Conservation (phyloP, 2,329 filamentous ascomycete genomes). For the Arthroderma sp. region DNA sequence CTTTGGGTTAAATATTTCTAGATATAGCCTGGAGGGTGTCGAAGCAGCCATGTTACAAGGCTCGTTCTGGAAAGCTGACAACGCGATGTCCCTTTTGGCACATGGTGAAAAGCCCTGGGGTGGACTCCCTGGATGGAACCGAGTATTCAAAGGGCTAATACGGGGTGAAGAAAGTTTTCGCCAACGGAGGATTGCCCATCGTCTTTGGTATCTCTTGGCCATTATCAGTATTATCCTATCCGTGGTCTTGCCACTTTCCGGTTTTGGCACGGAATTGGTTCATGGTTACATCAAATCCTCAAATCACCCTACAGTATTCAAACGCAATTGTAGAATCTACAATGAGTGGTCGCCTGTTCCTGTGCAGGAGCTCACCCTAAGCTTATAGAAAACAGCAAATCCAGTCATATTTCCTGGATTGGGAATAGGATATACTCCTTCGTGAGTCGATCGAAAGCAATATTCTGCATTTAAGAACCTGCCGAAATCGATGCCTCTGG, state of each 20-base stretch:
- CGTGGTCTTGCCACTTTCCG: slow-evolving; percentile 8
- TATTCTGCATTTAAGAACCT: background rate
- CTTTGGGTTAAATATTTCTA: slow-evolving; percentile 7
- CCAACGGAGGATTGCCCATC: background rate
- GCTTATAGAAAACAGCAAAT: slow-evolving; percentile 1
- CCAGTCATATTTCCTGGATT: slow-evolving; percentile 5
- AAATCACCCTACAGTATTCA: slow-evolving; percentile 4
- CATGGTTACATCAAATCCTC: slow-evolving; percentile 8
- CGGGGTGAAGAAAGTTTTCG: no score
- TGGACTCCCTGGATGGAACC: slow-evolving; percentile 2
- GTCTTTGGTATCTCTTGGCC: slow-evolving; percentile 5
- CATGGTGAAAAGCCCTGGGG: slow-evolving; percentile 5
- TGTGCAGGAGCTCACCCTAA: no score
- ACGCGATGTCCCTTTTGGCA: slow-evolving; percentile 5
- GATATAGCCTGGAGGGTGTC: slow-evolving; percentile 6
- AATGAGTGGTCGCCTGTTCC: no score
- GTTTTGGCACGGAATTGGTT: slow-evolving; percentile 8
- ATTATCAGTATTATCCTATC: slow-evolving; percentile 4
- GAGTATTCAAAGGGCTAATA: background rate
- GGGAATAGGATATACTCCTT: slow-evolving; percentile 6
- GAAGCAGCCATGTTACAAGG: slow-evolving; percentile 9
- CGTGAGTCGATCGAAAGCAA: slow-evolving; percentile 5
- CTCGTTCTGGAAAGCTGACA: slow-evolving; percentile 1
- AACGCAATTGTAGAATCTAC: background rate
- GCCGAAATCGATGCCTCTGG: slow-evolving; percentile 4